A percentile compares a stretch with the other conserved stretches of the same genome.
Conservation (phyloP, 78 protist genomes). For the Speleostelium caveatum region DNA sequence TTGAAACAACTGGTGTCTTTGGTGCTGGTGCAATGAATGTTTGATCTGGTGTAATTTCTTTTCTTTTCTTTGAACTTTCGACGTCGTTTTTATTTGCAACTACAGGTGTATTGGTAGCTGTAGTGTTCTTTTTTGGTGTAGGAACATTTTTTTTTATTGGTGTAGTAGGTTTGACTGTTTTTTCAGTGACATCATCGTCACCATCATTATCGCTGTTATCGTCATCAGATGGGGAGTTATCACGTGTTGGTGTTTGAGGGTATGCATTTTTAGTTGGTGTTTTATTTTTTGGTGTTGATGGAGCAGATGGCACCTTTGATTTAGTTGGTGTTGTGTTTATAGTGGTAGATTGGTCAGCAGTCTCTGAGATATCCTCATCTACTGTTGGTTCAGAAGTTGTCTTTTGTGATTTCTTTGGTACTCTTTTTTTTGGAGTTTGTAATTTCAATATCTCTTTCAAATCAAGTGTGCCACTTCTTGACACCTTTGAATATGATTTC, state of each 20-base stretch:
- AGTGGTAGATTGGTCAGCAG: background rate
- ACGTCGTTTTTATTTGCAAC: background rate
- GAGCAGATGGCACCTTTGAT: background rate
- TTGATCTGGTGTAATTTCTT: background rate
- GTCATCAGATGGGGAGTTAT: no score
- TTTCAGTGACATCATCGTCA: background rate
- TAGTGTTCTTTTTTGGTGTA: no score
- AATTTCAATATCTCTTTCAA: conserved; percentile 13
- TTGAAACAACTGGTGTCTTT: conserved; percentile 8
- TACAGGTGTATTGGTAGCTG: no score
- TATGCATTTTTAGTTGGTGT: background rate
- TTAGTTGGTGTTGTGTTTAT: conserved; percentile 7
- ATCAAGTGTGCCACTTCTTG: background rate
- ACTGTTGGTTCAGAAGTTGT: background rate
- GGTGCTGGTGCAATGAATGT: background rate
- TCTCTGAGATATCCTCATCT: background rate
- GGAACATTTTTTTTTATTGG: no score
- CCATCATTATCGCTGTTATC: background rate
- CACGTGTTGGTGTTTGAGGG: background rate
- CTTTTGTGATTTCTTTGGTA: background rate
- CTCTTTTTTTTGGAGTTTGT: conserved; percentile 30
- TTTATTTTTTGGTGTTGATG: background rate
- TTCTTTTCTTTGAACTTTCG: no score
- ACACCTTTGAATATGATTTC: background rate
- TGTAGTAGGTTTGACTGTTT: no score